Evolutionary conservation across 306 rosid genomes (phyloP), one percentile per base, ranked within the genome.

Genomic region (Gastrolobium bilobum): DNA sequence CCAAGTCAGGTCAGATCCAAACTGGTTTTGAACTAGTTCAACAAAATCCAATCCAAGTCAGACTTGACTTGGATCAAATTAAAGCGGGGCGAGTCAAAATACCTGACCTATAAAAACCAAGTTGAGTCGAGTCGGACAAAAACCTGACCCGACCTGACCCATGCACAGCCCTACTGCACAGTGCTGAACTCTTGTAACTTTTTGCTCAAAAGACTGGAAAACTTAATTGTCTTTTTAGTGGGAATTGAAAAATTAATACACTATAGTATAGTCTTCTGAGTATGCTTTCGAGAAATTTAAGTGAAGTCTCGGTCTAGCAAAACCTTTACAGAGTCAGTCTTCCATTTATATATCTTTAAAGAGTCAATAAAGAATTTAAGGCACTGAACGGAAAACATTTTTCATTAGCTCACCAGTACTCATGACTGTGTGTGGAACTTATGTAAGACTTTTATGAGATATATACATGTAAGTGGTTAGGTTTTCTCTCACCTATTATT

Each of bases 361-460:
- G 39, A 60, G 56, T 50, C 15, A 50, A 50, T 13, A 50, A 50
- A 50, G 39, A 44, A 43, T 39, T n/a, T 10, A 38, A 37, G 42
- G 14, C 1, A 71, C 31, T 73, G 15, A 58, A 56, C 7, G 46
- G 48, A 50, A 47, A 47, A 68, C 8, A 48, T 11, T n/a, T 26
- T 37, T 40, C 56, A 43, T 31, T 29, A 39, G 8, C 30, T 54
- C 30, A 54, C 66, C 51, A 34, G 26, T 0, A 20, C 3, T 29
- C n/a, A 56, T 35, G 1, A 7, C 6, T 56, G 6, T n/a, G n/a
- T 40, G 67, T 73, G 78, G 14, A 73, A 57, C 56, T 73, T 43
- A 33, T 39, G 40, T 42, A 26, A 15, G 4, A 53, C 33, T 53
- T 15, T 53, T 53, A 6, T 2, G 9, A 56, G 40, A 26, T 54